These are phyloP conservation scores for Penstemon eatonii DNA, from an alignment of 257 asterid genomes.

Conservation along the genomic window DNA sequence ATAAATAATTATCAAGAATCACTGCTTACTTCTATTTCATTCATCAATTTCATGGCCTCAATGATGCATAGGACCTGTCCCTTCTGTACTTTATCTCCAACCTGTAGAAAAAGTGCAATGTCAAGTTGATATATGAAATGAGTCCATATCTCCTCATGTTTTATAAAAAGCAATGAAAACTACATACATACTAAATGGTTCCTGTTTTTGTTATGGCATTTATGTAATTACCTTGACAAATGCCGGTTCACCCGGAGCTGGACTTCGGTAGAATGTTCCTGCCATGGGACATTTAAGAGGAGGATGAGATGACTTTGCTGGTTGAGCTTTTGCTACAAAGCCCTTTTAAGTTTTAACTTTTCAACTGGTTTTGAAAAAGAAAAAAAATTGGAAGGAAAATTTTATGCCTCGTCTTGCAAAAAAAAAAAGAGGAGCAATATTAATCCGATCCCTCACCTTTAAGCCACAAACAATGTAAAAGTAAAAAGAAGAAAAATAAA, in stretches of 20 bases:
- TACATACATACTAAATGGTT: neutral
- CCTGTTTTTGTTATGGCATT: constrained; percentile 8
- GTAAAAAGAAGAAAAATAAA: no score
- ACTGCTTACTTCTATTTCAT: constrained; percentile 81
- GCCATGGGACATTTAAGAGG: constrained; percentile 87
- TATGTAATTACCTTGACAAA: constrained; percentile 69
- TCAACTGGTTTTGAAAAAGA: no score
- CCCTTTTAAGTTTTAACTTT: no score
- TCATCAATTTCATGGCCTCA: constrained; percentile 97
- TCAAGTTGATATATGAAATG: constrained; percentile 14
- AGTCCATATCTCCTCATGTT: neutral
- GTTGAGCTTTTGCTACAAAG: constrained; percentile 52
- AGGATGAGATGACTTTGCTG: constrained; percentile 67
- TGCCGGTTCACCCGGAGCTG: constrained; percentile 84
- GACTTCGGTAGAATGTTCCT: constrained; percentile 81
- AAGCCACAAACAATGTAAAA: no score
- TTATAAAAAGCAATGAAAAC: neutral
- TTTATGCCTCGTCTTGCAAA: no score
- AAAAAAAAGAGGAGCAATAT: no score
- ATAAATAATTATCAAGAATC: neutral
- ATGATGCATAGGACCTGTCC: constrained; percentile 90
- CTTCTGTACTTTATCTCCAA: constrained; percentile 85
- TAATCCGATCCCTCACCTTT: no score
- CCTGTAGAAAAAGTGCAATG: constrained; percentile 43
- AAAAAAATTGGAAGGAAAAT: no score